Evolutionary conservation across 345 rosid species (phyloP).

Genomic region (Lepidium sativum): DNA sequence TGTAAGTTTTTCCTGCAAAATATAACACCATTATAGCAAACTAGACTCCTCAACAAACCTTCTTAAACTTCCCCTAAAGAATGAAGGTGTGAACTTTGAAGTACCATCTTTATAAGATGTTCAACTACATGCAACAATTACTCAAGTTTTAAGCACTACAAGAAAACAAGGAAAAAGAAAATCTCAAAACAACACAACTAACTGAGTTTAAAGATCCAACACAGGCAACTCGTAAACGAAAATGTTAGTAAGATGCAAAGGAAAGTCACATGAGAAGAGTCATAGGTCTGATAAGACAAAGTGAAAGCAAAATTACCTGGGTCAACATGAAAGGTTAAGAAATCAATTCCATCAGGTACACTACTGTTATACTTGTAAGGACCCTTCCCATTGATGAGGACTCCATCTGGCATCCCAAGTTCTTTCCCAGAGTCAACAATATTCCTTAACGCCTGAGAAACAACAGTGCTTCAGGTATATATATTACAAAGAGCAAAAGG

Average conservation of each 20-base stretch:
- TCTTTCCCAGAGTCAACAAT: conserved; percentile 73
- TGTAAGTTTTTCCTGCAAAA: conserved; percentile 76
- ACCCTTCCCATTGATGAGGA: conserved; percentile 92
- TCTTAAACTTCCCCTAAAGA: not conserved
- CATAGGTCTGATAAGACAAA: not conserved
- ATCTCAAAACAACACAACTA: not conserved
- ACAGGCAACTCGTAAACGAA: not conserved
- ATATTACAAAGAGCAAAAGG: not conserved
- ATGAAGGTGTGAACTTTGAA: not conserved
- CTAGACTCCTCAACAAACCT: not conserved
- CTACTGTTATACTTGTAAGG: conserved; percentile 68
- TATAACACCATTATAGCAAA: not conserved
- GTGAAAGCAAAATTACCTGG: conserved; percentile 44
- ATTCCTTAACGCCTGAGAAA: conserved; percentile 55
- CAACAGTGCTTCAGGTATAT: not conserved
- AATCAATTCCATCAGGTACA: conserved; percentile 73
- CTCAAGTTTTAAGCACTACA: not conserved
- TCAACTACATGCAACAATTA: not conserved
- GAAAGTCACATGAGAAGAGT: not conserved
- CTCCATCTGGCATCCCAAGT: conserved; percentile 96
- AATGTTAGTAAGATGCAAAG: not conserved
- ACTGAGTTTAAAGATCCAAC: not conserved
- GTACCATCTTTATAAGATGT: conserved; percentile 1
- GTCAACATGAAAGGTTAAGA: conserved; percentile 56
- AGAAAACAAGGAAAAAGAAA: not conserved